These are phyloP conservation scores for Aspergillus piperis DNA, from an alignment of 2,329 filamentous ascomycete species.

Conservation along the genomic window DNA sequence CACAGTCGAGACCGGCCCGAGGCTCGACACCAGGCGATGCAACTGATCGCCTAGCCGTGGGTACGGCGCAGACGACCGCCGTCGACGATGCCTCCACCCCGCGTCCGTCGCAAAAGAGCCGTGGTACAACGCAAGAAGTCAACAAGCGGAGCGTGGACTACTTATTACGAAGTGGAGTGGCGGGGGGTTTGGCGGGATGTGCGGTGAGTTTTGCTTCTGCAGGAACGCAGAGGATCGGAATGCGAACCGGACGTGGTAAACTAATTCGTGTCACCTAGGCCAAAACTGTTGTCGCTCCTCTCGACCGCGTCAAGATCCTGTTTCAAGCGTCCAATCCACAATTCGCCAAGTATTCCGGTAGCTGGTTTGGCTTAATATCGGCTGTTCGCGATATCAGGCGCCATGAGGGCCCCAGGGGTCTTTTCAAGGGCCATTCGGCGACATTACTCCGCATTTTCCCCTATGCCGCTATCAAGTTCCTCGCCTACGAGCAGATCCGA, in stretches of 20 bases:
- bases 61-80: constrained; percentile 18
- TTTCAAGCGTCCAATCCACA: constrained; percentile 95
- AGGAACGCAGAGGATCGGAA: not conserved
- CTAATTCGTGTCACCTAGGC: constrained; percentile 57
- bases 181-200: constrained; percentile 88
- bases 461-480: constrained; percentile 96
- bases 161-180: constrained; percentile 76
- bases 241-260: not conserved
- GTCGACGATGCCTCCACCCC: constrained; percentile 18
- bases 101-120: constrained; percentile 17
- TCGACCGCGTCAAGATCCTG: constrained; percentile 97
- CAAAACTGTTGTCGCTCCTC: constrained; percentile 91
- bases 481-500: constrained; percentile 96
- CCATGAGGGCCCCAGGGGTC: constrained; percentile 70
- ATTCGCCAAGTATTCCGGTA: constrained; percentile 88
- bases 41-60: constrained; percentile 16
- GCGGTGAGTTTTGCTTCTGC: constrained; percentile 62
- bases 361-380: constrained; percentile 78
- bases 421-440: constrained; percentile 93
- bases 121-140: constrained; percentile 43
- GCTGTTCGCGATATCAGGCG: constrained; percentile 83
- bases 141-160: constrained; percentile 80
- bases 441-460: constrained; percentile 94
- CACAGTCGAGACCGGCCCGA: constrained; percentile 26
- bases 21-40: constrained; percentile 23